These are phyloP conservation scores for Starmera amethionina DNA, from an alignment of 805 yeast genomes.

Conservation along the genomic window DNA sequence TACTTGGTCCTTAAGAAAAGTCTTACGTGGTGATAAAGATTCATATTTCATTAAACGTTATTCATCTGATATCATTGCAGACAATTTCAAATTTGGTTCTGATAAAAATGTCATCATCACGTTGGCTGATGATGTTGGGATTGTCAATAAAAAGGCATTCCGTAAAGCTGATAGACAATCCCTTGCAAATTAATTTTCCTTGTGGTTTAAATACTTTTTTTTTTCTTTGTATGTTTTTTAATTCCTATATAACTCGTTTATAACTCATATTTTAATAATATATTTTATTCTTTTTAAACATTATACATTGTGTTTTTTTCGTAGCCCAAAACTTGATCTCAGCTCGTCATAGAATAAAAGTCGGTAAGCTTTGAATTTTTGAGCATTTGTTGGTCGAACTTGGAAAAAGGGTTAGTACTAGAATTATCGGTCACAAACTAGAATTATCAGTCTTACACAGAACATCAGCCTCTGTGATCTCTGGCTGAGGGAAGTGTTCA, in stretches of 20 bases:
- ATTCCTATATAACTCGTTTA: not conserved
- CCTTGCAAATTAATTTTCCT: constrained; percentile 18
- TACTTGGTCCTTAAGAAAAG: constrained; percentile 63
- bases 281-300: not conserved
- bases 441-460: constrained; percentile 6
- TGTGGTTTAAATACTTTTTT: not conserved
- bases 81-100: constrained; percentile 69
- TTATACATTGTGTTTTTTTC: constrained; percentile 13
- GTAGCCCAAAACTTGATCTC: constrained; percentile 41
- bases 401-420: constrained; percentile 1
- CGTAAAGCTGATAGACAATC: constrained; percentile 43
- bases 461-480: constrained; percentile 8
- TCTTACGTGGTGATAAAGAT: constrained; percentile 40
- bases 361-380: constrained; percentile 52
- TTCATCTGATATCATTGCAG: constrained; percentile 54
- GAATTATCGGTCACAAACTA: too few relatives aligned
- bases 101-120: constrained; percentile 66
- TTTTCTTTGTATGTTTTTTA: not conserved
- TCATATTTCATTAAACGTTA: constrained; percentile 60
- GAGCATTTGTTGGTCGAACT: constrained; percentile 40
- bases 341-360: constrained; percentile 52
- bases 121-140: constrained; percentile 63
- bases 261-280: not conserved
- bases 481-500: constrained; percentile 15
- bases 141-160: constrained; percentile 54